These are phyloP conservation scores for Sindora glabra DNA, from an alignment of 306 rosid genomes.

Conservation along the genomic window DNA sequence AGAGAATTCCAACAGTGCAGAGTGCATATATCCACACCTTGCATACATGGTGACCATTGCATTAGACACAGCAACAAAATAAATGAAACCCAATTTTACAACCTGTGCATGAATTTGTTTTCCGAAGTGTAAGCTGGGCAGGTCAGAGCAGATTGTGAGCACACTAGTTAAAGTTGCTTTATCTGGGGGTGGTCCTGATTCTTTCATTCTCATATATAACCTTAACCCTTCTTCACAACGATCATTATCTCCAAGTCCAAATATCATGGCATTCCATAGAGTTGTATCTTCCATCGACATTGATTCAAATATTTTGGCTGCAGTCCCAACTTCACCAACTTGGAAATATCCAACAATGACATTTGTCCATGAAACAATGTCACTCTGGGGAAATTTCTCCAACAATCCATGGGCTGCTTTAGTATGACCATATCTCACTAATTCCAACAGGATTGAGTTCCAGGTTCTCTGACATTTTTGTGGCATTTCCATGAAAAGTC, in stretches of 20 bases:
- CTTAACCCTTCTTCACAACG: slow-evolving; percentile 39
- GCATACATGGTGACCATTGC: slow-evolving; percentile 54
- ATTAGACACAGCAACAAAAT: slow-evolving; percentile 34
- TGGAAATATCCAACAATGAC: slow-evolving; percentile 42
- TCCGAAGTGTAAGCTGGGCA: slow-evolving; percentile 36
- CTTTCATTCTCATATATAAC: slow-evolving; percentile 40
- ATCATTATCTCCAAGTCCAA: slow-evolving; percentile 43
- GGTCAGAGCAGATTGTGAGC: slow-evolving; percentile 38
- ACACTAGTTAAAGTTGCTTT: slow-evolving; percentile 41
- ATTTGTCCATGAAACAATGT: slow-evolving; percentile 44
- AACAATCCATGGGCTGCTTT: slow-evolving; percentile 38
- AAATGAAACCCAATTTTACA: slow-evolving; percentile 27
- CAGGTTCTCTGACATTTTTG: slow-evolving; percentile 34
- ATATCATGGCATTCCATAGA: slow-evolving; percentile 40
- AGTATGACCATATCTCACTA: slow-evolving; percentile 25
- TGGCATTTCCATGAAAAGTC: slow-evolving; percentile 42
- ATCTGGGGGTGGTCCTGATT: slow-evolving; percentile 29
- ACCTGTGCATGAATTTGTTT: slow-evolving; percentile 33
- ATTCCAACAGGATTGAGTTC: slow-evolving; percentile 33
- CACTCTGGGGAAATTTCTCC: slow-evolving; percentile 31
- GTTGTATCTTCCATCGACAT: slow-evolving; percentile 34
- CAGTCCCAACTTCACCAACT: slow-evolving; percentile 26
- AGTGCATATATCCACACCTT: slow-evolving; percentile 47
- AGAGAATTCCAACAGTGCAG: slow-evolving; percentile 32
- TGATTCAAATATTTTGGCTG: slow-evolving; percentile 22